A percentile compares a stretch with the other conserved stretches of the same genome.
phyloP scores from a whole-genome alignment of 2,329 filamentous ascomycete genomes.

The Tolypocladium ophioglossoides region DNA sequence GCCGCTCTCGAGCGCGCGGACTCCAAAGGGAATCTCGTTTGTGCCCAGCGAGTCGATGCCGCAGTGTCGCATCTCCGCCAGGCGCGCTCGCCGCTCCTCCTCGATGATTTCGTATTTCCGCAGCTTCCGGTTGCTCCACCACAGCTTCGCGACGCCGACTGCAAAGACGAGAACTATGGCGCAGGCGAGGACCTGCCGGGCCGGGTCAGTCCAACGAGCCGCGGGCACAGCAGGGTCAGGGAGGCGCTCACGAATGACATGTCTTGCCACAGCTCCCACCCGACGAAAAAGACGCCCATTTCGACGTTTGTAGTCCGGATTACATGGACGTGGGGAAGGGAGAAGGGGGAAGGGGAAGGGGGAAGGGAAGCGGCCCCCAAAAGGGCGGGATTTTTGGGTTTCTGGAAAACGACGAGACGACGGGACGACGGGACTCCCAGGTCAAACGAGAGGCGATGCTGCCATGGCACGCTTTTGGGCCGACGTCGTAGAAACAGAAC shows the following conservation, averaged over 20 bases:
- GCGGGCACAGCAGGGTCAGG: background rate
- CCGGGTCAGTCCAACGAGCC: background rate
- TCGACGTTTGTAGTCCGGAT: background rate
- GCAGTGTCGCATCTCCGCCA: slow-evolving; percentile 42
- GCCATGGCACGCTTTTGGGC: background rate
- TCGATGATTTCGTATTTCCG: slow-evolving; percentile 53
- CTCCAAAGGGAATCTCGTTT: slow-evolving; percentile 71
- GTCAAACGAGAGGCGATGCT: background rate
- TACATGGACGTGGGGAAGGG: background rate
- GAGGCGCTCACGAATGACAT: slow-evolving; percentile 66
- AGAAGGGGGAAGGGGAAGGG: no score
- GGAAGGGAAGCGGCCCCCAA: background rate
- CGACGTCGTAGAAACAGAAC: background rate
- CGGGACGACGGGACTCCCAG: background rate
- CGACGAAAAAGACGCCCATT: slow-evolving; percentile 46
- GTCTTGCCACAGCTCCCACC: slow-evolving; percentile 79
- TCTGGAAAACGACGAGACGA: background rate
- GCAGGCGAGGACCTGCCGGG: slow-evolving; percentile 55
- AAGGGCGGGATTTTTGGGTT: background rate
- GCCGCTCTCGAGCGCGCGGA: slow-evolving; percentile 74
- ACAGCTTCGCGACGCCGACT: slow-evolving; percentile 57
- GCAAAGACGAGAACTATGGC: slow-evolving; percentile 61
- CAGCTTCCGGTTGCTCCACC: slow-evolving; percentile 44
- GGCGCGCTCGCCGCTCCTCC: slow-evolving; percentile 48
- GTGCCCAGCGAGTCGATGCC: slow-evolving; percentile 29